Percentiles rank a stretch among this genome's conserved stretches.
Evolutionary conservation across 257 asterid species (phyloP).

Genomic region (Jasminum sambac): DNA sequence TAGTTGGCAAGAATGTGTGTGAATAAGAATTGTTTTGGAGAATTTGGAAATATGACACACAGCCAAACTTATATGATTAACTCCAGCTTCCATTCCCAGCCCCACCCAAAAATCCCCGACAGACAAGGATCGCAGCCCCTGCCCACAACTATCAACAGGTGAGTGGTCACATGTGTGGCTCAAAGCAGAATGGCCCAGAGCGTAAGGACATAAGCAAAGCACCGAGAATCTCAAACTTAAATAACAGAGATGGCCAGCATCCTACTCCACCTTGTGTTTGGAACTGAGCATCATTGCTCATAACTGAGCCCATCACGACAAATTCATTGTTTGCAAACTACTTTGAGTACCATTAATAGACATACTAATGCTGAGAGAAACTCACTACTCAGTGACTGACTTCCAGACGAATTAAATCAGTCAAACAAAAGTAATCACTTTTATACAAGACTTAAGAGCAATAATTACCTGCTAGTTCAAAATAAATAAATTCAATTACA

Average conservation of each 20-base stretch:
- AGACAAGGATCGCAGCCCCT: no score
- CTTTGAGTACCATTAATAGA: not conserved
- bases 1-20: no score
- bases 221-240: not conserved
- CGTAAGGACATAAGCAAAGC: not conserved
- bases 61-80: no score
- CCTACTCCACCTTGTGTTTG: not conserved
- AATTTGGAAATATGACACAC: no score
- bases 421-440: not conserved
- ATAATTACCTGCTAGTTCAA: not conserved
- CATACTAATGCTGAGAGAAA: no score
- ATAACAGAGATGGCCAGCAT: not conserved
- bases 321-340: not conserved
- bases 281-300: not conserved
- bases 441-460: not conserved
- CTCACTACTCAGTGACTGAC: not conserved
- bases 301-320: not conserved
- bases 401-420: not conserved
- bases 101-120: no score
- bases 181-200: conserved; percentile 5
- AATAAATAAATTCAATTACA: not conserved
- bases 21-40: no score
- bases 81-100: no score
- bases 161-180: not conserved
- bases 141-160: not conserved